Base-by-base conservation (phyloP, 1,284 basidiomycete genomes). In the Pseudozyma sp. region DNA sequence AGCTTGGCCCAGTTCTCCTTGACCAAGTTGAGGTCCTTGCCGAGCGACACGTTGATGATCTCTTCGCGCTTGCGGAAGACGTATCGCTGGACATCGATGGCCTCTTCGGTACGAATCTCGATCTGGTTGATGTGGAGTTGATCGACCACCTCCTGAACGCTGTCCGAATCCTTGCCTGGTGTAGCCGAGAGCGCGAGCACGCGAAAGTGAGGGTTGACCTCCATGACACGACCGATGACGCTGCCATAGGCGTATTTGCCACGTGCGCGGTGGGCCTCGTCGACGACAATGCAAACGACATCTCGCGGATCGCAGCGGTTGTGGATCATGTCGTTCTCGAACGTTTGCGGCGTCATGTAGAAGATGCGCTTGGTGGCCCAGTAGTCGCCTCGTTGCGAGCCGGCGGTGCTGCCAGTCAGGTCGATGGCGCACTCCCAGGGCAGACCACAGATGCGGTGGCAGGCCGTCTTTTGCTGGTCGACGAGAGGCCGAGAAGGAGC, bases 301-400 rank as follows among this genome's bases (percentile, higher is more conserved):
- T 94, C 92, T 43, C 87, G 85, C 0, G 91, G 88, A 81, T 98
- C 92, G 77, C 93, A 92, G 17, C 88, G 89, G 16, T 90, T 90
- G 1, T 88, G 88, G 7, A 86, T 86, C 30, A 99, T 86, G 83
- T 99, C 97, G 76, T 97, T 97, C 64, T 93, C 87, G 29, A 99
- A 88, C 0, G 96, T 98, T 83, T 99, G 97, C 0, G 97, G 96
- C 0, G 97, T 99, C 90, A 97, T 95, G 85, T 96, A 99, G 82
- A 99, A 94, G 29, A 99, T 91, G 7, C 95, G 89, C 84, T 96
- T 94, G 73, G 91, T 87, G 69, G 87, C 86, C 92, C 93, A 96
- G 91, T 70, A 77, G 24, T 77, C 75, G 29, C 62, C 69, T n/a
- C 81, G 70, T n/a, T 67, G 52, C 9, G 60, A 29, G 9, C 64